Evolutionary conservation across 2,329 filamentous ascomycete genomes (phyloP).

Genomic region (Pyrenophora tritici-repentis): DNA sequence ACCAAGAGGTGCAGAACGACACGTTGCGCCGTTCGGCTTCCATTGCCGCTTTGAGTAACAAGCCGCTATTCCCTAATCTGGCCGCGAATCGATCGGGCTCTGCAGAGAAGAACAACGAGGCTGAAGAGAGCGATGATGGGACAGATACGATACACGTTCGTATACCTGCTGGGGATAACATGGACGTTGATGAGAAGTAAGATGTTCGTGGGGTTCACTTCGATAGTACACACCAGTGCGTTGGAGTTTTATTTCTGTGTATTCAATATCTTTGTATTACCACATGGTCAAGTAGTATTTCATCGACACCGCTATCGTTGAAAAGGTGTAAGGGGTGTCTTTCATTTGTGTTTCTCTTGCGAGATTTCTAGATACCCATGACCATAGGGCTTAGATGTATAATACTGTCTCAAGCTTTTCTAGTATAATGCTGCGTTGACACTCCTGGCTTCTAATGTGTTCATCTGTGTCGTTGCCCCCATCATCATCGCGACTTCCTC

Average conservation of each 20-base stretch:
- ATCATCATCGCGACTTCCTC: no score
- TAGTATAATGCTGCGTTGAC: no score
- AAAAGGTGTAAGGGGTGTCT: background rate
- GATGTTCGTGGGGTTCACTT: background rate
- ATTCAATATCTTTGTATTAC: background rate
- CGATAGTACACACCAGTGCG: no score
- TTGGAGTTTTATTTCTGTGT: background rate
- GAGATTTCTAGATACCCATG: no score
- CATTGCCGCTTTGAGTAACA: slow-evolving; percentile 22
- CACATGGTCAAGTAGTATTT: no score
- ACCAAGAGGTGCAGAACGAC: slow-evolving; percentile 27
- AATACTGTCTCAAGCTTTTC: no score
- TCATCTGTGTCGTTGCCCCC: no score
- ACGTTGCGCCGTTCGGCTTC: slow-evolving; percentile 19
- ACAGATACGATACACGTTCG: slow-evolving; percentile 4
- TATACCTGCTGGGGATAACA: slow-evolving; percentile 1
- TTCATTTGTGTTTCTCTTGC: no score
- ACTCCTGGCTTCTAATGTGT: no score
- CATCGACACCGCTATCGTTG: no score
- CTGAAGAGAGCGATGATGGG: background rate
- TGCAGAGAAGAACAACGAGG: slow-evolving; percentile 2
- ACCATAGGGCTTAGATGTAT: no score
- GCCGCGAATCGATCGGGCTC: slow-evolving; percentile 1
- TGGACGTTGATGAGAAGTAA: slow-evolving; percentile 12
- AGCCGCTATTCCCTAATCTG: slow-evolving; percentile 36